Base-by-base conservation (phyloP, 1,139 yeast genomes). In the Groenewaldozyma auringiensis region DNA sequence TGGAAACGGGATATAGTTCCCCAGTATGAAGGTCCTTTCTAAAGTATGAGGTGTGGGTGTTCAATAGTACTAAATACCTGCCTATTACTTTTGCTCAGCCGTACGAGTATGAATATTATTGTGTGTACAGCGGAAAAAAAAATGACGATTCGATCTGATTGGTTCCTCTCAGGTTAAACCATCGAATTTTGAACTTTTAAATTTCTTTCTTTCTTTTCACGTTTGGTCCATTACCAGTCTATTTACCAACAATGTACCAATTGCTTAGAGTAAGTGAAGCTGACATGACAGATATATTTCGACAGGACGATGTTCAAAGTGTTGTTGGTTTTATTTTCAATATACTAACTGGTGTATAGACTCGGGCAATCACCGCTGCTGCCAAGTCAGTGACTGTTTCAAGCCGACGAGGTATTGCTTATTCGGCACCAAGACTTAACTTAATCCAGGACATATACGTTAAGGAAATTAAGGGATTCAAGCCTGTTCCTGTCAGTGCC, bases 391-490 rank as follows among this genome's bases (percentile, higher is more conserved):
- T 20, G n/a, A 35, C n/a, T 16, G 38, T 18, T 35, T 4, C 38
- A 18, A 18, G 18, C 13, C 36, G 38, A 4, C 38, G 38, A 20
- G 14, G 21, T 21, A 35, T 35, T 35, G 38, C 38, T 20, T 9
- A 18, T 17, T 35, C 38, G 16, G 38, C 38, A 9, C 38, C 38
- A 16, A 16, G 38, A 13, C 16, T 14, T 20, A 20, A 87, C 73
- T 75, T 84, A 65, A 71, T 89, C 63, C 79, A 87, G 67, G 96
- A 89, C 57, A 77, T 89, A 58, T 92, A 89, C 74, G 72, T 89
- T 63, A 82, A 77, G 69, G 94, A 87, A 69, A 75, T 92, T 70
- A 85, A 82, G 74, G 79, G 80, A 51, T 87, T 83, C 79, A 86
- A 88, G 76, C 89, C 95, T 64, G 76, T 82, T 53, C 81, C 89